phyloP scores from a whole-genome alignment of 1,139 yeast species.

The Candida dubliniensis region DNA sequence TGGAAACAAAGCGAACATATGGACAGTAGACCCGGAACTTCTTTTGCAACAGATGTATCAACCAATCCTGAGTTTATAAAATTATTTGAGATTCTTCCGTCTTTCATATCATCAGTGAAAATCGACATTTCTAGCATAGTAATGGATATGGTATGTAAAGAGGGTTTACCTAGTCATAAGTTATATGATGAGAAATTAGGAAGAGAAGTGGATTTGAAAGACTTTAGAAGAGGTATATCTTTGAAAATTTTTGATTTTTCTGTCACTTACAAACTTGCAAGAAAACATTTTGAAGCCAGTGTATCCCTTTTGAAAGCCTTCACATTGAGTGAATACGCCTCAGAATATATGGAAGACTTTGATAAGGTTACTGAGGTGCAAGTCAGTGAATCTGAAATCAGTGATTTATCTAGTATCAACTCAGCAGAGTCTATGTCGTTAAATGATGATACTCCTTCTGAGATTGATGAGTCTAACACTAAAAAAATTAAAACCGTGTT shows the following conservation, averaged over 20 bases:
- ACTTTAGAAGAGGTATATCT: constrained; percentile 43
- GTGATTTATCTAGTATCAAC: constrained; percentile 39
- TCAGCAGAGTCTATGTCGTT: constrained; percentile 21
- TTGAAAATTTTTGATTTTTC: constrained; percentile 24
- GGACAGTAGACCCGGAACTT: not conserved
- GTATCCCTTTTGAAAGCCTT: constrained; percentile 30
- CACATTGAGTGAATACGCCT: constrained; percentile 41
- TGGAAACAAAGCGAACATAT: constrained; percentile 3
- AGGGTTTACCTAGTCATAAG: constrained; percentile 38
- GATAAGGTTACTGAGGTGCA: constrained; percentile 27
- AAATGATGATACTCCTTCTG: constrained; percentile 14
- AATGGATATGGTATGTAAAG: constrained; percentile 43
- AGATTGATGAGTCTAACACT: constrained; percentile 15
- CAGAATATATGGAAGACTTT: constrained; percentile 39
- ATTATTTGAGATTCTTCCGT: constrained; percentile 35
- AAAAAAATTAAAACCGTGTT: constrained; percentile 38
- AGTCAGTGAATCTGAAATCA: constrained; percentile 27
- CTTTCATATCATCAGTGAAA: constrained; percentile 26
- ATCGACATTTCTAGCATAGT: constrained; percentile 28
- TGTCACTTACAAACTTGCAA: constrained; percentile 23
- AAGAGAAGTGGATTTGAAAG: constrained; percentile 35
- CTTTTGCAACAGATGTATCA: not conserved
- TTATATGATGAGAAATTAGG: constrained; percentile 25
- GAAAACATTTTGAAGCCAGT: constrained; percentile 22
- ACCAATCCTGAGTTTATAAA: constrained; percentile 16